Evolutionary conservation across 129 eudicot genomes (phyloP).

Genomic region (Arctium lappa): DNA sequence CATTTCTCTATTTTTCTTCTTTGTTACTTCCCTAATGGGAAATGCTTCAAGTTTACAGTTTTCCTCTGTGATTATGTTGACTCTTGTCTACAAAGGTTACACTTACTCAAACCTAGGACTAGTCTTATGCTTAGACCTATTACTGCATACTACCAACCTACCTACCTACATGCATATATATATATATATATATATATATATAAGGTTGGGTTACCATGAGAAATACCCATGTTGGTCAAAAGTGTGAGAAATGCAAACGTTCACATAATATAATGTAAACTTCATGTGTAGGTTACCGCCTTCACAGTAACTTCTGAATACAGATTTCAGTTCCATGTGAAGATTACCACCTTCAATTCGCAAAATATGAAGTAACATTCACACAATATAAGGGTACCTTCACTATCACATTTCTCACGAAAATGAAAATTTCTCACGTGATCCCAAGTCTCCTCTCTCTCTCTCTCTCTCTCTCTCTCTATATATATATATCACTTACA

Average conservation of each 20-base stretch:
- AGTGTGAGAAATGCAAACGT: background rate
- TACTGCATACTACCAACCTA: background rate
- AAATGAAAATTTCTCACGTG: background rate
- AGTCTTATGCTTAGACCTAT: constrained; percentile 1
- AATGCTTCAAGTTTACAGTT: background rate
- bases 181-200: no score
- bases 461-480: no score
- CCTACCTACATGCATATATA: no score
- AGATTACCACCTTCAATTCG: background rate
- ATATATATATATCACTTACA: background rate
- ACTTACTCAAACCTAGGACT: background rate
- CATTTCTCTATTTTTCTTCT: background rate
- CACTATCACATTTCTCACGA: background rate
- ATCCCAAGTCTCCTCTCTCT: no score
- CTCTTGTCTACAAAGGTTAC: constrained; percentile 11
- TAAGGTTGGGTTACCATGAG: background rate
- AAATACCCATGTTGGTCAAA: background rate
- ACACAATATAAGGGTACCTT: background rate
- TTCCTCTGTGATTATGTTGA: background rate
- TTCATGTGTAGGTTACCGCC: background rate
- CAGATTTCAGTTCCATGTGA: background rate
- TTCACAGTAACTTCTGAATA: background rate
- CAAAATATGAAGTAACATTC: background rate
- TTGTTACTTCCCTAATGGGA: background rate
- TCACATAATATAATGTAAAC: no score